These are phyloP conservation scores for Mortierella sp. DNA, from an alignment of 371 early-diverging fungal genomes.

Conservation along the genomic window DNA sequence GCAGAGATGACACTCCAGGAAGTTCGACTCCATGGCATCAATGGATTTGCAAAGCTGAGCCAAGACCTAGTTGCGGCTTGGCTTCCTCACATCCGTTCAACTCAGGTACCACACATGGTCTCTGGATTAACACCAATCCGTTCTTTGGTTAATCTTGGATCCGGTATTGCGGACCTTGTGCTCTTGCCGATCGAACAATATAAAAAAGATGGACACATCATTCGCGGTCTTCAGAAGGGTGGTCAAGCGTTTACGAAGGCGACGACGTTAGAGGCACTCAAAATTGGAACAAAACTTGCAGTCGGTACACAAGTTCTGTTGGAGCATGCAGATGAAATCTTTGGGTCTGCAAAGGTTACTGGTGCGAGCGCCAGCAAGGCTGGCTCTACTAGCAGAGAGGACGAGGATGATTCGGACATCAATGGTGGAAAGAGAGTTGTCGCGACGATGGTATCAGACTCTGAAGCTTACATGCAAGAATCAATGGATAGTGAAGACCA, in stretches of 20 bases:
- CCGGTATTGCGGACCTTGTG: slow-evolving; percentile 93
- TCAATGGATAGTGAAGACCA: slow-evolving; percentile 49
- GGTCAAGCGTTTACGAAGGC: slow-evolving; percentile 90
- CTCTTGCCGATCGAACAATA: slow-evolving; percentile 95
- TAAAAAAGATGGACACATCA: slow-evolving; percentile 89
- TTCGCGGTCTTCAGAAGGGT: slow-evolving; percentile 89
- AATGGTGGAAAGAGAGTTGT: slow-evolving; percentile 25
- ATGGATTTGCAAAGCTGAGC: slow-evolving; percentile 46
- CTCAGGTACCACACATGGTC: slow-evolving; percentile 90
- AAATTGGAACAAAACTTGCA: slow-evolving; percentile 88
- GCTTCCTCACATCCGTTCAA: slow-evolving; percentile 91
- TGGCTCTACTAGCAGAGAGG: slow-evolving; percentile 7
- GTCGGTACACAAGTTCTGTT: slow-evolving; percentile 92
- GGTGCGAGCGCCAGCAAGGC: slow-evolving; percentile 20
- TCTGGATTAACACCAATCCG: slow-evolving; percentile 93
- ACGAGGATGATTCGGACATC: slow-evolving; percentile 17
- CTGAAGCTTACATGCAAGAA: slow-evolving; percentile 53
- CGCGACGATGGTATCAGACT: slow-evolving; percentile 51
- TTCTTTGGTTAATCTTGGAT: slow-evolving; percentile 90
- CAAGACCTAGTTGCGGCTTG: slow-evolving; percentile 79
- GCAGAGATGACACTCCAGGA: slow-evolving; percentile 86
- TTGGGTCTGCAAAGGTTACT: slow-evolving; percentile 58
- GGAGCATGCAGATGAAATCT: slow-evolving; percentile 91
- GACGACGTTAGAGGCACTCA: slow-evolving; percentile 92
- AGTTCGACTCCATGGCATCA: slow-evolving; percentile 83